Base-by-base conservation (phyloP, 306 rosid species). In the Rosa chinensis region DNA sequence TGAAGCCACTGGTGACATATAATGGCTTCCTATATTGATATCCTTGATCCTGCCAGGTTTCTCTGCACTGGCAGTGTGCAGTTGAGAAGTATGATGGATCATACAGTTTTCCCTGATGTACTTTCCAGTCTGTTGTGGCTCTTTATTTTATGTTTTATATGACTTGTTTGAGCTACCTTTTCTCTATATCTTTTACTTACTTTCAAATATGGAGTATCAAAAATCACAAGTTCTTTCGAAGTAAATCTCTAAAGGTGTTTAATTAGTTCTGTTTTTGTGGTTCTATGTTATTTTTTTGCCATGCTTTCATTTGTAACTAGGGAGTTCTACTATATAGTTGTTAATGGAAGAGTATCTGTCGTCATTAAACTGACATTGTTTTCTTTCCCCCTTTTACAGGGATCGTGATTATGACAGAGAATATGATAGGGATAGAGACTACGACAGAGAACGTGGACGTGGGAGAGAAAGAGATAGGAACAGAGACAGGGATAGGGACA, bases 1-100 rank as follows among this genome's bases (percentile, higher is more conserved):
- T 85, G 72, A 82, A 88, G 94, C 97, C 93, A 80, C 68, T 53
- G 81, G 90, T 87, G 89, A 93, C 76, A 73, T 77, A 32, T 83
- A 61, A 82, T 77, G 74, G 94, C 97, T 93, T 96, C 99, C 99
- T 85, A 96, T 43, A 91, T 73, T 87, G 82, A 89, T 72, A 10
- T 74, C 66, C 17, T 25, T 82, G 97, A 88, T 84, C 96, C 96
- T 93, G 94, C 94, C 97, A 96, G 99, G 99, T 96, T 93, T 93
- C 98, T 91, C 92, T 96, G 98, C 85, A 96, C 90, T 93, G 99
- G 80, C 98, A 96, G 98, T 93, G 99, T 93, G 88, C 99, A 90
- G 99, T 0, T 47, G 99, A 93, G 99, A 96, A 96, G 98, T 96
- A 96, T 93, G 98, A 96, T 93, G 97, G 96, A 62, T 93, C 94